Evolutionary conservation across 208 protist genomes (phyloP).

Genomic region (Crithidia mellificae): DNA sequence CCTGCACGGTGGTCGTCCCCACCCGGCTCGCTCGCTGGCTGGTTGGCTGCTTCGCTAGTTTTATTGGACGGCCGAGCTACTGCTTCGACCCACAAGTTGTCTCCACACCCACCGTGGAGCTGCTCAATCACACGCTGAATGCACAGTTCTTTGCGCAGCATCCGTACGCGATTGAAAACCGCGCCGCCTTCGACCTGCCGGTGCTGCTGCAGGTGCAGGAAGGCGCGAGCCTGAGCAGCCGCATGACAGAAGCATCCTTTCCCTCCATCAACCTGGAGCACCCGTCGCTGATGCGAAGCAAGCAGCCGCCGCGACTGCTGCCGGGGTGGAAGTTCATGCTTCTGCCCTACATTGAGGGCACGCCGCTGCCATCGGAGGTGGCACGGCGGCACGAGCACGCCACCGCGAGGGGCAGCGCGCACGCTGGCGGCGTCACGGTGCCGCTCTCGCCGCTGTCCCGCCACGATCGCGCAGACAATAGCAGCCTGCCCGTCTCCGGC

Average conservation of each 20-base stretch:
- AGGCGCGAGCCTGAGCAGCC: neutral
- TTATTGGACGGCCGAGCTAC: constrained; percentile 43
- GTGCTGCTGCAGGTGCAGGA: constrained; percentile 27
- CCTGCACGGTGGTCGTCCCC: constrained; percentile 45
- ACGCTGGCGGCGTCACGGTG: neutral
- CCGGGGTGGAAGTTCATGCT: constrained; percentile 33
- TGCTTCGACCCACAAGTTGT: constrained; percentile 40
- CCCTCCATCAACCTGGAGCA: constrained; percentile 5
- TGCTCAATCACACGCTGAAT: constrained; percentile 45
- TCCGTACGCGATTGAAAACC: constrained; percentile 32
- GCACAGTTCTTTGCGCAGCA: constrained; percentile 30
- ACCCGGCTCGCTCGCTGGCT: constrained; percentile 36
- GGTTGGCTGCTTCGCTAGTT: constrained; percentile 28
- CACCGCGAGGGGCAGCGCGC: neutral
- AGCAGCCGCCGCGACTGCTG: constrained; percentile 3
- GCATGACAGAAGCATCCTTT: neutral
- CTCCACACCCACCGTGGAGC: constrained; percentile 34
- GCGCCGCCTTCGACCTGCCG: constrained; percentile 20
- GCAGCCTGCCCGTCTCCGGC: neutral
- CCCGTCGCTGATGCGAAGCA: constrained; percentile 7
- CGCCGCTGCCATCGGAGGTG: neutral
- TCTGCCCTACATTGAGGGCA: constrained; percentile 24
- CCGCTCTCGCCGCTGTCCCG: neutral
- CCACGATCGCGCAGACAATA: neutral
- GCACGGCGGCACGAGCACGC: neutral